Evolutionary conservation across 306 rosid genomes (phyloP), one percentile per base, ranked within the genome.

Genomic region (Comarum palustre): DNA sequence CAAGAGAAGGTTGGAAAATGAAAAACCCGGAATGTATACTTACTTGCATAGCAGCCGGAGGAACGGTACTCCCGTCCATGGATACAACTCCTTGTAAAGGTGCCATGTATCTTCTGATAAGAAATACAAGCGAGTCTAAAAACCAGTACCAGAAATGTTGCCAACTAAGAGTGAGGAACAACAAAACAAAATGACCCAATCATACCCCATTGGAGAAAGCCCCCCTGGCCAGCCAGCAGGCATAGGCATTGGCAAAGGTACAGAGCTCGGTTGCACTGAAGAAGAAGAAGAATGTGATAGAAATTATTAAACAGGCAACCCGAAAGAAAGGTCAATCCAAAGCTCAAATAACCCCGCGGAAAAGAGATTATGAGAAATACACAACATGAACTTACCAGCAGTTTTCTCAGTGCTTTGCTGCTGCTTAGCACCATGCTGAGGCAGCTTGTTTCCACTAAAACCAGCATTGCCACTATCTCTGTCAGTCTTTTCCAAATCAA

Each of bases 201-300:
- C 90, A n/a, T 90, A 95, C 99, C 97, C 96, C 93, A 95, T 86
- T 3, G 89, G 82, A 87, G 96, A 86, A 86, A 95, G 89, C 57
- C 88, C 96, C 8, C 95, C 86, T 0, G 96, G 90, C 99, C 99
- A 95, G 64, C 85, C 85, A 12, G 96, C 87, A 62, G 67, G 45
- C 66, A 92, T 85, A 71, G 96, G 75, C 83, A 95, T 72, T 71
- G 93, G 97, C 71, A 88, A 68, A 65, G 96, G 90, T 36, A 90
- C 61, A 34, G 97, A 75, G 76, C 81, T 78, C 47, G 96, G 64
- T 80, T 83, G 96, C 34, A 77, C 97, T 95, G 84, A 6, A 60
- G 32, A 69, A 75, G 84, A 6, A 60, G 32, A 69, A 75, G 10
- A 39, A 11, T 2, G 43, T 57, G 41, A 75, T 15, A 22, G 31